Evolutionary conservation across 495 filamentous ascomycete genomes (phyloP), one percentile per base, ranked within the genome.

Genomic region (Xylaria grammica): DNA sequence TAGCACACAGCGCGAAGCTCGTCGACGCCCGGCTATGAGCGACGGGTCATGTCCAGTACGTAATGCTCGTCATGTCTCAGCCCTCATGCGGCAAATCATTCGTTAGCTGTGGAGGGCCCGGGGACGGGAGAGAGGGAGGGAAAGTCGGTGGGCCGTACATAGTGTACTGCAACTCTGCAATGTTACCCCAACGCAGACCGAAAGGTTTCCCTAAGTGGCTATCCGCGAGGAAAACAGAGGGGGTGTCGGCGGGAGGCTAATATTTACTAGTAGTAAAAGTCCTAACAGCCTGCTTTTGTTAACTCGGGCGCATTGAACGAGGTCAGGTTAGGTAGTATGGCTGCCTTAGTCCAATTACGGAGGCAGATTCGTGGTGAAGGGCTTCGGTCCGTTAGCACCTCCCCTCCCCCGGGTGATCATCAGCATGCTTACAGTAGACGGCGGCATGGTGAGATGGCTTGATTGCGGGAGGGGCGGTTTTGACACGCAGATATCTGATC

Each of bases 1-100:
- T n/a, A n/a, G n/a, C n/a, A n/a, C 19, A 48, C 42, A 24, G 38
- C 36, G 54, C 54, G 24, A 57, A 45, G 54, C 24, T 24, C 11
- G 9, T 48, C 26, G 24, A 48, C 42, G 56, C 56, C 56, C 56
- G 29, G 42, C 56, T 48, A 19, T 19, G n/a, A 17, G 10, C 17
- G 20, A 7, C 20, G 29, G 36, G 11, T 20, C 24, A 17, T 3
- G 17, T 19, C 53, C 1, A 55, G n/a, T 7, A 30, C 32, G 52
- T 27, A 40, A 40, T 20, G 27, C 51, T 17, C 53, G 24, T 19
- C 36, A 56, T 27, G 22, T n/a, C 36, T 22, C 36, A 44, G 42
- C 40, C 24, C 54, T 42, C 15, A 9, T 3, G 15, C 7, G 7
- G 7, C 7, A 24, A 26, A 32, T 6, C 13, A 19, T 4, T 57